Evolutionary conservation across 2,329 filamentous ascomycete species (phyloP).

Genomic region (Alternaria panax): DNA sequence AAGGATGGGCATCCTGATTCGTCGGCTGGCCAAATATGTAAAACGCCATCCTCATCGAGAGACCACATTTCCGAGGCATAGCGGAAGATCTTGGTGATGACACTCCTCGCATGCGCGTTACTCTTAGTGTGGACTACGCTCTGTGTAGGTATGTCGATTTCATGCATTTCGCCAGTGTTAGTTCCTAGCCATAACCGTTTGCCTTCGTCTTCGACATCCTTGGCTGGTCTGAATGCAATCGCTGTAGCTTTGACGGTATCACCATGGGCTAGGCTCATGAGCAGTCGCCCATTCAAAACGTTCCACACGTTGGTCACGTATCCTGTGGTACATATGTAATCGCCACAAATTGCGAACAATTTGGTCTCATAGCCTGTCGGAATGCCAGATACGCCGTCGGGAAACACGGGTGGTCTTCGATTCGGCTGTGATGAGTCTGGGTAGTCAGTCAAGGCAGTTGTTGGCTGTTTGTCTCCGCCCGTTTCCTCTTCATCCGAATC

Average conservation of each 20-base stretch:
- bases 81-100: constrained; percentile 84
- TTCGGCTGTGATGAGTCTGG: constrained; percentile 88
- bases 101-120: constrained; percentile 76
- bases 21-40: constrained; percentile 87
- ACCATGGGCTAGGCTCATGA: constrained; percentile 82
- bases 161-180: constrained; percentile 84
- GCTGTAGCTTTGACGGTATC: constrained; percentile 85
- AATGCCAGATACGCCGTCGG: constrained; percentile 77
- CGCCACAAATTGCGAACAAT: constrained; percentile 85
- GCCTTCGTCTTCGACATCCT: constrained; percentile 80
- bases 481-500: constrained; percentile 61
- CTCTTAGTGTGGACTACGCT: constrained; percentile 72
- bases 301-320: constrained; percentile 90
- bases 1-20: constrained; percentile 77
- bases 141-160: constrained; percentile 81
- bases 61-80: constrained; percentile 93
- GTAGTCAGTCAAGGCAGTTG: constrained; percentile 68
- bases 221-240: constrained; percentile 83
- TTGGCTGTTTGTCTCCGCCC: constrained; percentile 55
- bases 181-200: constrained; percentile 87
- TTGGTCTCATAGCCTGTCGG: constrained; percentile 85
- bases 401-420: constrained; percentile 78
- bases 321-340: constrained; percentile 85
- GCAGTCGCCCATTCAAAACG: constrained; percentile 77
- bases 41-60: constrained; percentile 83